Conservation (phyloP, 352 stramenopile genomes). For the Elongisporangium undulatum region DNA sequence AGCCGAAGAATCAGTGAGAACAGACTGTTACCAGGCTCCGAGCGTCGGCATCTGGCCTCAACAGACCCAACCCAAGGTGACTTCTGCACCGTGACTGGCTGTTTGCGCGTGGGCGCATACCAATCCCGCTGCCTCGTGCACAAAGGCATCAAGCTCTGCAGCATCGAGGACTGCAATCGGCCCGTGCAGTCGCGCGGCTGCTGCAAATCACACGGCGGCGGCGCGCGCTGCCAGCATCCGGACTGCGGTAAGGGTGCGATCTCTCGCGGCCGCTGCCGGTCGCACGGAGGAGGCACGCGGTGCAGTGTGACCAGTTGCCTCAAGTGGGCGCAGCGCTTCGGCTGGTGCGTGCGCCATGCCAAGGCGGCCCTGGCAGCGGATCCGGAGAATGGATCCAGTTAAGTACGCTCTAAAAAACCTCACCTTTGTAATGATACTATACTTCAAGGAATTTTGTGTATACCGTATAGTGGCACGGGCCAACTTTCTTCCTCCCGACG, state of each 20-base stretch:
- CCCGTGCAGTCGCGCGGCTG: constrained; percentile 44
- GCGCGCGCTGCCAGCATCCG: constrained; percentile 40
- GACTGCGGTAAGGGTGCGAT: constrained; percentile 49
- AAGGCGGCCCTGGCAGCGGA: constrained; percentile 9
- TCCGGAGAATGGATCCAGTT: not conserved
- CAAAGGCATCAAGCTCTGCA: constrained; percentile 40
- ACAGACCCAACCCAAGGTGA: not conserved
- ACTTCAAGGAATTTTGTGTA: not conserved
- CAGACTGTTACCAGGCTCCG: not conserved
- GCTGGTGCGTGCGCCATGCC: constrained; percentile 37
- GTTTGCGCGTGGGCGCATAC: constrained; percentile 15
- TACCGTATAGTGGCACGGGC: not conserved
- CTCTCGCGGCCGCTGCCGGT: constrained; percentile 41
- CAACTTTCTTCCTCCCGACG: not conserved
- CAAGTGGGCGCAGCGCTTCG: constrained; percentile 43
- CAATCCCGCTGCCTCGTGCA: constrained; percentile 35
- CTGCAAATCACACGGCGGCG: constrained; percentile 60
- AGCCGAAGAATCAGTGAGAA: not conserved
- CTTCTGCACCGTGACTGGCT: constrained; percentile 27
- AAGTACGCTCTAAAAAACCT: constrained; percentile 1
- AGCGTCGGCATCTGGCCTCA: not conserved
- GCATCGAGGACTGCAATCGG: constrained; percentile 26
- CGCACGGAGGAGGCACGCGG: constrained; percentile 45
- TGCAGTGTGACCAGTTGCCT: constrained; percentile 36
- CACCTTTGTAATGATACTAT: not conserved